Evolutionary conservation across 495 filamentous ascomycete genomes (phyloP), one percentile per base, ranked within the genome.

Genomic region (Penicillium longicatenatum): DNA sequence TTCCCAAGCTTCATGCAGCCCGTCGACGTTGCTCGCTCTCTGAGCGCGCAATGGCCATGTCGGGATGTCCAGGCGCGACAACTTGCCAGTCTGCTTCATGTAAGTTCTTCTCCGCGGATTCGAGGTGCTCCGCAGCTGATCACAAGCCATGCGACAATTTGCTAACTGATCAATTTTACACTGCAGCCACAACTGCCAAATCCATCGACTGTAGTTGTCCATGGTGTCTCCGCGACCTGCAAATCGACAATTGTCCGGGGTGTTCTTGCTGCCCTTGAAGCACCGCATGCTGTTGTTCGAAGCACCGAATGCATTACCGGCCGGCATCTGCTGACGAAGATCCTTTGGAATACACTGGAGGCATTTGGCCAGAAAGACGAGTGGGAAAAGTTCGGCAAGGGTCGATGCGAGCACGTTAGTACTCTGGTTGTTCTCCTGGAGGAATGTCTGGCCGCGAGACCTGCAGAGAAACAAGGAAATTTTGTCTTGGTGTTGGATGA

Each of bases 141-240:
- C 10, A n/a, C 21, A 8, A 33, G 5, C 0, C 12, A 17, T 45
- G 8, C 19, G 41, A 46, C 19, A 19, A 33, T 51, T 51, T 54
- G 48, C 67, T 71, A 51, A 73, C 54, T 17, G 33, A 6, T n/a
- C 22, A 22, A 37, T 2, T 20, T 26, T n/a, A 6, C 16, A 55
- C 59, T 37, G 57, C 55, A 82, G 79, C 72, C 73, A 41, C 57
- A 59, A 20, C 58, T 72, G 4, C 73, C 76, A 52, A 80, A 73
- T 45, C 80, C 82, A 7, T 58, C 81, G 3, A 88, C 86, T 42
- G 61, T 98, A 3, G 85, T 96, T 6, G 71, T 94, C 45, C 84
- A 98, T 64, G 94, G 94, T 19, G 84, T 91, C n/a, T 86, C 91
- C 59, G 86, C 92, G n/a, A 97, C 93, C 0, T 95, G 94, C 59